Evolutionary conservation across 257 asterid genomes (phyloP), one percentile per base, ranked within the genome.

Genomic region (Eustoma russellianum): DNA sequence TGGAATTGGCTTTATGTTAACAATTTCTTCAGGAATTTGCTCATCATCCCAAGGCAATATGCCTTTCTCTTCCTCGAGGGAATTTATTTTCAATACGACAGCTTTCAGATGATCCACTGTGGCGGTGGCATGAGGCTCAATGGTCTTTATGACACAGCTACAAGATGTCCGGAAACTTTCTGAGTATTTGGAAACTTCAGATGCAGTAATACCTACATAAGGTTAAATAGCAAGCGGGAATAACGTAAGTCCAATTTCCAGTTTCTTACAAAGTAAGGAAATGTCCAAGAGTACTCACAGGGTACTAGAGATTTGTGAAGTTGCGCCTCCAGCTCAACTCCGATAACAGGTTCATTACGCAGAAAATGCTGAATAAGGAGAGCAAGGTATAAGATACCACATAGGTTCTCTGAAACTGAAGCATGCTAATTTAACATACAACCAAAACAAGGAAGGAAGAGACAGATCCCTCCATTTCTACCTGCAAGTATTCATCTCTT

Each of bases 401-500:
- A 52, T 51, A 46, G 13, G 41, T 17, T 50, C 53, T 48, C 34
- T 54, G 50, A 46, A 56, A 61, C 43, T 16, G 30, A 19, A 7
- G 46, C 0, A n/a, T 5, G 41, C 52, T 5, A 7, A 17, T 8
- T 5, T 17, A 30, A 15, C 38, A 16, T 34, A 52, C 50, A 6
- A 15, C 17, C n/a, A 33, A 34, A 12, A 24, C 17, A 54, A 14
- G 40, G 60, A 30, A 47, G 12, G 11, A 57, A 38, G 34, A 14
- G 60, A 49, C 59, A 33, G 61, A 52, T 48, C 34, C 43, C 34
- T 17, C 48, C 45, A 16, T 17, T 60, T 57, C 30, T 52, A 88
- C 97, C 88, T 89, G 94, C 74, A 83, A 67, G 67, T 81, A 89
- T 73, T 89, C 97, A 74, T 86, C 97, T 46, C 94, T 81, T 54